Base-by-base conservation (phyloP, 2,329 filamentous ascomycete genomes). In the Verticillium albo-atrum region DNA sequence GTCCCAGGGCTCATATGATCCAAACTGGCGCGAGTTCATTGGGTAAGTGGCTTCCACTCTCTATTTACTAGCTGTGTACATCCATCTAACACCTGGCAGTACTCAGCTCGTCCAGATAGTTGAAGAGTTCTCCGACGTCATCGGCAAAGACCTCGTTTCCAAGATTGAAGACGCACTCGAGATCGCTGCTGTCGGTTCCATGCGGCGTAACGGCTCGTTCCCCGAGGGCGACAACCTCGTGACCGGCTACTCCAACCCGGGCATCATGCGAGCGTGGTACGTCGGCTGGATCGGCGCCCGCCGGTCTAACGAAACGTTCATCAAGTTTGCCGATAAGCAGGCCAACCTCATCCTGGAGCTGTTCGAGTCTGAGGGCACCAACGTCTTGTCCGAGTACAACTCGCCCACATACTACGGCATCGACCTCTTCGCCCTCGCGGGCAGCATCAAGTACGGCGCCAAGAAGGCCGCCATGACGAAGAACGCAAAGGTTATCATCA, bases 221-320 rank as follows among this genome's bases (percentile, higher is more conserved):
- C 75, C 74, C 0, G 63, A 68, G 15, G 71, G 61, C 7, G 76
- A 79, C 62, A 77, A 77, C 61, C 64, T 75, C 5, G 72, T 70
- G 7, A 62, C 75, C 0, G 74, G 66, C 0, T 78, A 78, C 63
- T 73, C 72, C 0, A 80, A 80, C 62, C 77, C 77, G 1, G 66
- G 51, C 1, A 66, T 77, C 32, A 78, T 78, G 75, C 71, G 76
- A 3, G 71, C 71, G 3, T 68, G 74, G 51, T 69, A 69, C 3
- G 71, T 75, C 3, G 74, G 75, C 10, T 78, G 76, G 75, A 71
- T 76, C n/a, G 76, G 76, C 2, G 58, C 68, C 3, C 73, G 74
- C 3, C 68, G 70, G 20, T 64, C 70, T 23, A 78, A 78, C 62
- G 59, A 71, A 23, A 71, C 67, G 0, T 70, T 76, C 5, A 67